phyloP scores from a whole-genome alignment of 2,329 filamentous ascomycete genomes.

The Calonectria honghensis region DNA sequence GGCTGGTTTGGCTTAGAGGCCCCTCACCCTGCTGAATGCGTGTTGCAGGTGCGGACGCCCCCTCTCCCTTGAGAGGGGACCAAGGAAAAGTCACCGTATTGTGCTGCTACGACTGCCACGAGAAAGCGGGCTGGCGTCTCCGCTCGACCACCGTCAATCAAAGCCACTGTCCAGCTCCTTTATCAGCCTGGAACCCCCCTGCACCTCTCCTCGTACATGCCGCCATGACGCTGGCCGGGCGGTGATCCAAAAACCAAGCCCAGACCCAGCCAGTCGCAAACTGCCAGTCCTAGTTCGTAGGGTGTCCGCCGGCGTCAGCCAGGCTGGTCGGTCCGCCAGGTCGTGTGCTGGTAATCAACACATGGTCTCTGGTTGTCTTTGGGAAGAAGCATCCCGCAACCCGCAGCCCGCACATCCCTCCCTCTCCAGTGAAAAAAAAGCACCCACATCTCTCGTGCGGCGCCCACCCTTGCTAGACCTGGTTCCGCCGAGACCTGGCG shows the following conservation, averaged over 20 bases:
- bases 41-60: constrained; percentile 22
- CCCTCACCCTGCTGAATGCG: constrained; percentile 33
- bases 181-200: constrained; percentile 53
- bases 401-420: constrained; percentile 39
- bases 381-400: constrained; percentile 33
- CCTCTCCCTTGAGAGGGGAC: constrained; percentile 35
- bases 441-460: constrained; percentile 38
- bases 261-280: constrained; percentile 49
- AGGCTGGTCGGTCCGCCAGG: constrained; percentile 47
- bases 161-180: constrained; percentile 55
- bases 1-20: constrained; percentile 25
- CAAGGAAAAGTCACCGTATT: constrained; percentile 37
- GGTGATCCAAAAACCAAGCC: constrained; percentile 54
- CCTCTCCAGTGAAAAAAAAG: constrained; percentile 36
- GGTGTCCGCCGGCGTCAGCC: constrained; percentile 48
- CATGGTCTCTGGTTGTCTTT: constrained; percentile 44
- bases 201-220: constrained; percentile 47
- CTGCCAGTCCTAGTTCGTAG: constrained; percentile 50
- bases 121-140: constrained; percentile 36
- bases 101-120: constrained; percentile 32
- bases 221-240: constrained; percentile 50
- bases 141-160: constrained; percentile 52
- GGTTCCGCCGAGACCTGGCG: constrained; percentile 47
- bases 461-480: constrained; percentile 39
- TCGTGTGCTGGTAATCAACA: constrained; percentile 49